Base-by-base conservation (phyloP, 495 filamentous ascomycete species). In the Lindgomyces ingoldianus region DNA sequence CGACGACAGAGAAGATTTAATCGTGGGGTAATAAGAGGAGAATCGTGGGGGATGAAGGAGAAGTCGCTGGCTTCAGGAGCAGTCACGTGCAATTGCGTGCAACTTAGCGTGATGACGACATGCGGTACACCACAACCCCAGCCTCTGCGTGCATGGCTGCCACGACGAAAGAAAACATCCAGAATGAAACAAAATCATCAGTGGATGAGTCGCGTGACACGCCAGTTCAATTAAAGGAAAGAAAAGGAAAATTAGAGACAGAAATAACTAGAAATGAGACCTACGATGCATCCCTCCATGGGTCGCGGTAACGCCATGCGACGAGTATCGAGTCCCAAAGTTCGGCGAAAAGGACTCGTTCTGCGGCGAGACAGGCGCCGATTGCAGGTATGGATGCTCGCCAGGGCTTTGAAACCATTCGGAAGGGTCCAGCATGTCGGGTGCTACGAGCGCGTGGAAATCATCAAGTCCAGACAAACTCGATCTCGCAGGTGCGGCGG, bases 391-490 rank as follows among this genome's bases (percentile, higher is more conserved):
- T 1, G 22, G 21, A 36, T 61, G 42, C 29, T 61, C n/a, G 19
- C 26, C 12, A n/a, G 24, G 26, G 42, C 46, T 39, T 22, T 49
- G 56, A 27, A 48, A 67, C 64, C 64, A 67, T 3, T 62, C 64
- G n/a, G 51, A 14, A 18, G 47, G 0, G 44, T 67, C 64, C 41
- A 67, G 57, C 36, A 61, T 46, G 50, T 39, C 25, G 57, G 62
- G 22, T 29, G 36, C 45, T 8, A 47, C 19, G 12, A 60, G 47
- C 19, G 64, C 30, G 47, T 45, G 39, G 55, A 54, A 60, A 27
- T 60, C 29, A 27, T 66, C 64, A 67, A 62, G 64, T 67, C 64
- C 64, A 67, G 55, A 67, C 64, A 67, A 67, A 67, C 52, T 67
- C 64, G 51, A 49, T 50, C 57, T 61, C 30, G 57, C 64, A 67